Percentiles rank a stretch among this genome's conserved stretches.
These are phyloP conservation scores for Boletus mariae DNA, from an alignment of 1,284 basidiomycete species.

Conservation along the genomic window DNA sequence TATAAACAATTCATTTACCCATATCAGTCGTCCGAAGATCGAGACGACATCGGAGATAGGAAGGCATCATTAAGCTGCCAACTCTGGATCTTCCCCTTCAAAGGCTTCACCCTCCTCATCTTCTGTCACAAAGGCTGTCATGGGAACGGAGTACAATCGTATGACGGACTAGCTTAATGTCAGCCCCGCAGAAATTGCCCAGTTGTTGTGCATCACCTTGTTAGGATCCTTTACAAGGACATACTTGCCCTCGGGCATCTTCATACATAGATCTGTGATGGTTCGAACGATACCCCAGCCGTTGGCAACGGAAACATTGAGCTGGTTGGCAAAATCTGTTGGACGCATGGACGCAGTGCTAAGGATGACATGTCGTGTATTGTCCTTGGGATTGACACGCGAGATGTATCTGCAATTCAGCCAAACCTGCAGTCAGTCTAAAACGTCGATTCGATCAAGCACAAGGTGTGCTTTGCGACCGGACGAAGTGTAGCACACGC, in stretches of 20 bases:
- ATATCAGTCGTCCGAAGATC: conserved; percentile 1
- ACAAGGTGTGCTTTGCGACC: background rate
- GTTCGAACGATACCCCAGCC: conserved; percentile 99
- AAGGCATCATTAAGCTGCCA: conserved; percentile 19
- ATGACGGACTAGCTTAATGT: conserved; percentile 71
- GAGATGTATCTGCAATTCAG: conserved; percentile 73
- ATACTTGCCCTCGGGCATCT: conserved; percentile 96
- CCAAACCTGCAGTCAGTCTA: conserved; percentile 10
- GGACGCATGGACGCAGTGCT: conserved; percentile 96
- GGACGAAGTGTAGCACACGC: conserved; percentile 30
- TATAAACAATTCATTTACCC: background rate
- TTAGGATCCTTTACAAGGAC: conserved; percentile 95
- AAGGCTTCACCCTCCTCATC: conserved; percentile 53
- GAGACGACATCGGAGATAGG: conserved; percentile 9
- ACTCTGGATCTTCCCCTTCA: conserved; percentile 51
- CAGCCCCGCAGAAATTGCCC: conserved; percentile 2
- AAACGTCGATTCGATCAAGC: conserved; percentile 2
- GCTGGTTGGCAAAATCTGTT: conserved; percentile 89
- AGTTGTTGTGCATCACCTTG: conserved; percentile 53
- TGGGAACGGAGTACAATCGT: conserved; percentile 89
- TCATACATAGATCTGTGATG: conserved; percentile 88
- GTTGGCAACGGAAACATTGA: conserved; percentile 93
- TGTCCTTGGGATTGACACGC: conserved; percentile 90
- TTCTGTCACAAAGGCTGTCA: conserved; percentile 75
- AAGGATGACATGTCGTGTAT: conserved; percentile 92